Evolutionary conservation across 1,284 basidiomycete species (phyloP), one percentile per base, ranked within the genome.

Genomic region (Microbotryum lychnidis-dioicae): DNA sequence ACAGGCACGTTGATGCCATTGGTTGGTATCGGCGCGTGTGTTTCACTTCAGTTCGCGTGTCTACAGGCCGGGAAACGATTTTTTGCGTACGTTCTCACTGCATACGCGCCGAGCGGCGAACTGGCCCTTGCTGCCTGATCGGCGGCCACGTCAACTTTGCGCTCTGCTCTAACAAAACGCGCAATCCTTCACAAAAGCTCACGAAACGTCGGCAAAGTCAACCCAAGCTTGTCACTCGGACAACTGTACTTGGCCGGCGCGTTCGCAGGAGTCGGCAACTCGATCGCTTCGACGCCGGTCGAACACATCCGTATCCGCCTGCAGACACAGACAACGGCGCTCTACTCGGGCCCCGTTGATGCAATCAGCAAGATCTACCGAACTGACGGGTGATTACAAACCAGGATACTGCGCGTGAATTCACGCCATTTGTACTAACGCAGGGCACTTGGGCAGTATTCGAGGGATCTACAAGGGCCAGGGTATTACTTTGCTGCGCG

Each of bases 251-350:
- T 80, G 1, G 82, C 91, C 6, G 93, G 93, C 66, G 84, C 90
- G 3, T 77, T 83, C 33, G 93, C 92, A 27, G 93, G 94, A 44
- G 75, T 97, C 25, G 87, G 91, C 18, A 98, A 97, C 74, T 87
- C 88, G 50, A 81, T 93, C 59, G 89, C 97, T 21, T 93, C 92
- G 0, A 91, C 91, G 2, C 94, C 94, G 2, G 91, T 98, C 16
- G 94, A 98, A 76, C 92, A 97, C 74, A 91, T 97, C 71, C 88
- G 94, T 80, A 97, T 97, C 71, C 87, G 93, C 58, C 77, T 96
- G 33, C 91, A 96, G 77, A 92, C 88, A 3, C 91, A 94, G 74
- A 85, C 54, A 27, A 82, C 25, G 21, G n/a, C 51, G 4, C 25
- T 78, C 44, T 94, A 91, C 76, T 77, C 78, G n/a, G 91, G 91